phyloP scores from a whole-genome alignment of 2,329 filamentous ascomycete species.

The Fusarium setosum region DNA sequence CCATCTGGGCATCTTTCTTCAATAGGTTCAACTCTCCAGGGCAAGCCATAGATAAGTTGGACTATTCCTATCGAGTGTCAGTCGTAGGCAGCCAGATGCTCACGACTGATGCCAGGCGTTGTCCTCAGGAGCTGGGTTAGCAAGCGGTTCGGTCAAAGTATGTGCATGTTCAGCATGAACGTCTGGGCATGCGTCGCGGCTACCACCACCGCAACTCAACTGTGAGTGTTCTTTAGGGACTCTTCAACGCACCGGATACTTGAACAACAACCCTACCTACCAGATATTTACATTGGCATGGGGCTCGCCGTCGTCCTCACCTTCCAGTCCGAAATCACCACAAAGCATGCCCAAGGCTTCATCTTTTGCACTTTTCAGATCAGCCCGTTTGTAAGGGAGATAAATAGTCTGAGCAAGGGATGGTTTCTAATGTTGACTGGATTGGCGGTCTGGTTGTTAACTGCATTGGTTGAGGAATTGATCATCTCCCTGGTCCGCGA shows the following conservation, averaged over 20 bases:
- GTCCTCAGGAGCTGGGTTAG: neutral
- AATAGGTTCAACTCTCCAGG: neutral
- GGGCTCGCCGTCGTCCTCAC: slow-evolving; percentile 51
- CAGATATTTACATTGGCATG: slow-evolving; percentile 51
- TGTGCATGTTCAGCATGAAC: neutral
- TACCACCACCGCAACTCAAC: neutral
- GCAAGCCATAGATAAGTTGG: no score
- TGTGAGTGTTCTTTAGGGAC: no score
- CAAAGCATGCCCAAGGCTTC: slow-evolving; percentile 42
- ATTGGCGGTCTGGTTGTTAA: slow-evolving; percentile 30
- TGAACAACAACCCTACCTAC: neutral
- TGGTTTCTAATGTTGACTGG: no score
- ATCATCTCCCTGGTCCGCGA: slow-evolving; percentile 39
- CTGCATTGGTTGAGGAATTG: slow-evolving; percentile 43
- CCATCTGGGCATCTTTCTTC: neutral
- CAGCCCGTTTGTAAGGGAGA: neutral
- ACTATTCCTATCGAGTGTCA: no score
- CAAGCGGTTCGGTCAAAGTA: neutral
- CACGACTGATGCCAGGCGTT: no score
- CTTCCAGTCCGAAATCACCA: slow-evolving; percentile 47
- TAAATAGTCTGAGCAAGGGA: no score
- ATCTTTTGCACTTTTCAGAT: slow-evolving; percentile 35
- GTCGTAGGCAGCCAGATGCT: no score
- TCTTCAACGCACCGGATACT: no score
- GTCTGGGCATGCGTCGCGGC: neutral